Conservation (phyloP, 2,329 filamentous ascomycete species). For the Rugonectria rugulosa region DNA sequence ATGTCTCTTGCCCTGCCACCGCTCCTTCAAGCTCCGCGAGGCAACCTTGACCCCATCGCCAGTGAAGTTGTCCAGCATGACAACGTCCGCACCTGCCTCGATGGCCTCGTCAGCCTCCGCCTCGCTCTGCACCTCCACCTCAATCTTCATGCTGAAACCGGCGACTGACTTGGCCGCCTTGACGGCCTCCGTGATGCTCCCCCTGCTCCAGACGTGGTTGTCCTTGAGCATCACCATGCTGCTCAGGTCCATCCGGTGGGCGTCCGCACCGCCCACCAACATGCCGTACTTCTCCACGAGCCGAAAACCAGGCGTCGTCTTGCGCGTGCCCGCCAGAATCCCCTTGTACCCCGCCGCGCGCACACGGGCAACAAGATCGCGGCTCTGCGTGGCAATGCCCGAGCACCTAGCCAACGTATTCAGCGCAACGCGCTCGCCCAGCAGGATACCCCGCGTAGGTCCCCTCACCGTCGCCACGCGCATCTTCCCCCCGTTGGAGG, state of each 20-base stretch:
- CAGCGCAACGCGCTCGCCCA: slow-evolving; percentile 92
- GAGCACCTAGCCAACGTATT: slow-evolving; percentile 92
- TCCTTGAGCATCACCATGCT: slow-evolving; percentile 99
- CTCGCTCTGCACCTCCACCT: slow-evolving; percentile 92
- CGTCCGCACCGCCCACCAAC: slow-evolving; percentile 90
- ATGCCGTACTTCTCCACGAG: slow-evolving; percentile 99
- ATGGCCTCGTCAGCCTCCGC: slow-evolving; percentile 92
- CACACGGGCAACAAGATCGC: slow-evolving; percentile 62
- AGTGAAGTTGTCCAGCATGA: slow-evolving; percentile 97
- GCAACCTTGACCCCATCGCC: slow-evolving; percentile 79
- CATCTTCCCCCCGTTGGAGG: slow-evolving; percentile 57
- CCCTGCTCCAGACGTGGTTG: slow-evolving; percentile 94
- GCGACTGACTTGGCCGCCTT: slow-evolving; percentile 81
- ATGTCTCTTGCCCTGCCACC: slow-evolving; percentile 76
- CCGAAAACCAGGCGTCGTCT: slow-evolving; percentile 95
- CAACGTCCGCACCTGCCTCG: slow-evolving; percentile 86
- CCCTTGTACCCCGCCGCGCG: slow-evolving; percentile 77
- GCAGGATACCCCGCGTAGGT: slow-evolving; percentile 78
- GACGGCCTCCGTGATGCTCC: slow-evolving; percentile 87
- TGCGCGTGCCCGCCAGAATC: slow-evolving; percentile 90
- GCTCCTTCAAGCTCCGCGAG: slow-evolving; percentile 77
- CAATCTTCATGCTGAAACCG: slow-evolving; percentile 92
- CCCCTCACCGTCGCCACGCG: slow-evolving; percentile 83
- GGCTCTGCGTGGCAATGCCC: slow-evolving; percentile 79
- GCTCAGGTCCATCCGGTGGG: slow-evolving; percentile 88